phyloP scores from a whole-genome alignment of 495 filamentous ascomycete genomes.

The Daldinia childiae region DNA sequence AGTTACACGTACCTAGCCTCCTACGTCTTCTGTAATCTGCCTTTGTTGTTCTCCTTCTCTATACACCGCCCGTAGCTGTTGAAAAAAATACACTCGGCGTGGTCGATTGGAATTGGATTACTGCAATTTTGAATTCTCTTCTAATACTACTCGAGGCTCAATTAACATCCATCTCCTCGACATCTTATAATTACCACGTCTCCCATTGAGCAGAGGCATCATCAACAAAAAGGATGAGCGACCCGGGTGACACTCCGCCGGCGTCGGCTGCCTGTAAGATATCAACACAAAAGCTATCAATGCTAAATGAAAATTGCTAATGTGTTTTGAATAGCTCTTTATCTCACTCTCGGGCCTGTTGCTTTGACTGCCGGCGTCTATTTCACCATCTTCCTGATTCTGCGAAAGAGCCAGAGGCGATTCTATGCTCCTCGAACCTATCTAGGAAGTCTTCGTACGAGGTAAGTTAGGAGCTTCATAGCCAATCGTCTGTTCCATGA shows the following conservation, averaged over 20 bases:
- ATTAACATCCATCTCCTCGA: background rate
- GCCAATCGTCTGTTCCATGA: background rate
- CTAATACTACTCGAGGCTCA: background rate
- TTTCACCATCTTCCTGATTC: slow-evolving; percentile 75
- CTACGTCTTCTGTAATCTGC: slow-evolving; percentile 21
- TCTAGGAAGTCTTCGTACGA: slow-evolving; percentile 74
- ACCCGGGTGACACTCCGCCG: slow-evolving; percentile 22
- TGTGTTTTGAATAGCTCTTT: slow-evolving; percentile 33
- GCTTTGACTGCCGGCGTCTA: slow-evolving; percentile 71
- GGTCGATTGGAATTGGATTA: slow-evolving; percentile 11
- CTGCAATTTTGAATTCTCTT: background rate
- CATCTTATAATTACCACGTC: background rate
- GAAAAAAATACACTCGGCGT: slow-evolving; percentile 12
- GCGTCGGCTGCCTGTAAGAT: slow-evolving; percentile 38
- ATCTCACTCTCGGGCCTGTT: slow-evolving; percentile 72
- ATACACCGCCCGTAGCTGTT: slow-evolving; percentile 7
- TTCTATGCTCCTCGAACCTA: slow-evolving; percentile 92
- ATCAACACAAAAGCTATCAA: background rate
- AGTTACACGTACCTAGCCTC: slow-evolving; percentile 31
- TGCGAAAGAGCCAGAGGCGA: slow-evolving; percentile 75
- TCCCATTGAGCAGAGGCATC: background rate
- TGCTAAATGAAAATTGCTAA: slow-evolving; percentile 15
- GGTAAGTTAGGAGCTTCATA: slow-evolving; percentile 54
- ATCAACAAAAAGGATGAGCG: slow-evolving; percentile 41
- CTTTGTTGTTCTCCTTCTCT: slow-evolving; percentile 11